Base-by-base conservation (phyloP, 1,284 basidiomycete species). In the Boletus sp. region DNA sequence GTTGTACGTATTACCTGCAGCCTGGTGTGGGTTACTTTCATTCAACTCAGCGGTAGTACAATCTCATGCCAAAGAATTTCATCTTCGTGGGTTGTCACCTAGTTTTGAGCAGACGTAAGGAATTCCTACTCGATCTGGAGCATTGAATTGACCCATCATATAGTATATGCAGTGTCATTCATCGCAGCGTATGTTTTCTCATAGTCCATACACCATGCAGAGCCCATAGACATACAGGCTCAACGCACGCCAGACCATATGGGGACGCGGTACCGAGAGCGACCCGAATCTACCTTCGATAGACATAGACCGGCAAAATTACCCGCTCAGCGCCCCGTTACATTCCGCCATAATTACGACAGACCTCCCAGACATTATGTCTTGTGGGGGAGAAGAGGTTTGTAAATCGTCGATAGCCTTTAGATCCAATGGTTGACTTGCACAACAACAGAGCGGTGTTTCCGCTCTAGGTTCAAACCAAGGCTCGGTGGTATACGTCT, bases 121-220 rank as follows among this genome's bases (percentile, higher is more conserved):
- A 7, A 44, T 44, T 7, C 13, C 31, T 22, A 16, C 29, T 43
- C 7, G 12, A 36, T 8, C 8, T 24, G 36, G n/a, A 16, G n/a
- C 33, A 46, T 52, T 44, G 41, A 39, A 45, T 44, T 55, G 52
- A 54, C 45, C 24, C 37, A 27, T 57, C 39, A 51, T 55, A 3
- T 57, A 88, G 86, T 88, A 33, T 89, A 88, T 64, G 83, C 80
- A 1, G 82, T 86, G 56, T 88, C 86, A 5, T 85, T 85, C 67
- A 75, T 88, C 64, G 84, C 85, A 56, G 84, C 86, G 84, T 87
- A 66, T 57, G 83, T 66, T 12, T 44, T 22, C 37, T 15, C 50
- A 6, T 51, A 7, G 9, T 27, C 2, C 9, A 31, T 62, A 20
- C 47, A 58, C n/a, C 36, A 24, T 36, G 51, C 33, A 22, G 13